A percentile compares a stretch with the other conserved stretches of the same genome.
Evolutionary conservation across 345 rosid species (phyloP).

Genomic region (Bruguiera sexangula): DNA sequence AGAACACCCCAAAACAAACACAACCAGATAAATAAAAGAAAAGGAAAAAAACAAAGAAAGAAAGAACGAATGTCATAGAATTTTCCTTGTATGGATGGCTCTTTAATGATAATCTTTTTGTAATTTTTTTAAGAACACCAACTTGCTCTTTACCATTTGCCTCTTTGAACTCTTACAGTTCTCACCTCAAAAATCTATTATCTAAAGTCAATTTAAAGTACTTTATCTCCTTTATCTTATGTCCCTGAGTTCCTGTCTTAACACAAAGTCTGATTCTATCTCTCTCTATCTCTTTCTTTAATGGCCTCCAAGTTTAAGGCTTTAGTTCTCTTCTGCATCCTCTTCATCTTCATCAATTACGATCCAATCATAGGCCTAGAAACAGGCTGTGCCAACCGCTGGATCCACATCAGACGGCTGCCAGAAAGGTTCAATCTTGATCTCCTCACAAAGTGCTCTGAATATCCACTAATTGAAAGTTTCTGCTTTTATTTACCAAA

Average conservation of each 20-base stretch:
- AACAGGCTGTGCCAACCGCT: slow-evolving; percentile 51
- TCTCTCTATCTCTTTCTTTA: neutral
- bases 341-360: slow-evolving; percentile 5
- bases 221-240: neutral
- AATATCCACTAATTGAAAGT: slow-evolving; percentile 52
- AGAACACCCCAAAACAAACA: no score
- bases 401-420: slow-evolving; percentile 86
- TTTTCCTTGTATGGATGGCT: no score
- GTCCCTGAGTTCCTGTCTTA: neutral
- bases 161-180: neutral
- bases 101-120: no score
- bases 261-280: neutral
- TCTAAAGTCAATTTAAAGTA: neutral
- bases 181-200: neutral
- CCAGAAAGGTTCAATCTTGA: slow-evolving; percentile 81
- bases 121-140: no score
- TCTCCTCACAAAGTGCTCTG: slow-evolving; percentile 75
- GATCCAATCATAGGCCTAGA: neutral
- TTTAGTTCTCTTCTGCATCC: slow-evolving; percentile 7
- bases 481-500: slow-evolving; percentile 72
- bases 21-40: no score
- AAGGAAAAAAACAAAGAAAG: no score
- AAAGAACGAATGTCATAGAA: no score
- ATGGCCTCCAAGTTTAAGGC: slow-evolving; percentile 16
- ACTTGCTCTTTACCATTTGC: no score